Evolutionary conservation across 768 basidiomycete genomes (phyloP).

Genomic region (Porphyrellus cyaneotinctus): DNA sequence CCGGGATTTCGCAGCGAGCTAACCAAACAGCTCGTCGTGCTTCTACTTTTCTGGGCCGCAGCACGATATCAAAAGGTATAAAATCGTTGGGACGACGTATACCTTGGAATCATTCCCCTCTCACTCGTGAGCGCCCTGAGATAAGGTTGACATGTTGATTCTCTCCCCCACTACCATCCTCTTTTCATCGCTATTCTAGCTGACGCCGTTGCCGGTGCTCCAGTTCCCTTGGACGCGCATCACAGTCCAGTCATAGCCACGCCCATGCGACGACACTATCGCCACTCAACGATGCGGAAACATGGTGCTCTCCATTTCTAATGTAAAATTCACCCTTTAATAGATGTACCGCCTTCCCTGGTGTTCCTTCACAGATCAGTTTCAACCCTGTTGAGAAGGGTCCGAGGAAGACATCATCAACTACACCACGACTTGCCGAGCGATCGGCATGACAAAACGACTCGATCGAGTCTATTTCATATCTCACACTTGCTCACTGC

Average conservation of each 20-base stretch:
- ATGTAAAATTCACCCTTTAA: not conserved
- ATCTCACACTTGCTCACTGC: no score
- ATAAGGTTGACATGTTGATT: conserved; percentile 3
- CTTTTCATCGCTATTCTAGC: conserved; percentile 1
- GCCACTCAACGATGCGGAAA: not conserved
- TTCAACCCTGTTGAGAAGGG: not conserved
- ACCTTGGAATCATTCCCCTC: not conserved
- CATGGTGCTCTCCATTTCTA: not conserved
- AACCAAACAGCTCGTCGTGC: not conserved
- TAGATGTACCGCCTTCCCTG: not conserved
- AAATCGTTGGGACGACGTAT: not conserved
- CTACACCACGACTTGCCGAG: not conserved
- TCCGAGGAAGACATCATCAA: no score
- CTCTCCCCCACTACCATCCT: not conserved
- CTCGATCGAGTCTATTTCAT: no score
- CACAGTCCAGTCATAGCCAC: not conserved
- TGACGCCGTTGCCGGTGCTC: not conserved
- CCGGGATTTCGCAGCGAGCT: not conserved
- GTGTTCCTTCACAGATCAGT: not conserved
- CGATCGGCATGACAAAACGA: not conserved
- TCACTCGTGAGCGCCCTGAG: not conserved
- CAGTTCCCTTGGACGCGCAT: not conserved
- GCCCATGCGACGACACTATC: not conserved
- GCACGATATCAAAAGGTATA: not conserved
- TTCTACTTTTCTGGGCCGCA: not conserved